Evolutionary conservation across 1,284 basidiomycete species (phyloP), one percentile per base, ranked within the genome.

Genomic region (Trametes polyzona): DNA sequence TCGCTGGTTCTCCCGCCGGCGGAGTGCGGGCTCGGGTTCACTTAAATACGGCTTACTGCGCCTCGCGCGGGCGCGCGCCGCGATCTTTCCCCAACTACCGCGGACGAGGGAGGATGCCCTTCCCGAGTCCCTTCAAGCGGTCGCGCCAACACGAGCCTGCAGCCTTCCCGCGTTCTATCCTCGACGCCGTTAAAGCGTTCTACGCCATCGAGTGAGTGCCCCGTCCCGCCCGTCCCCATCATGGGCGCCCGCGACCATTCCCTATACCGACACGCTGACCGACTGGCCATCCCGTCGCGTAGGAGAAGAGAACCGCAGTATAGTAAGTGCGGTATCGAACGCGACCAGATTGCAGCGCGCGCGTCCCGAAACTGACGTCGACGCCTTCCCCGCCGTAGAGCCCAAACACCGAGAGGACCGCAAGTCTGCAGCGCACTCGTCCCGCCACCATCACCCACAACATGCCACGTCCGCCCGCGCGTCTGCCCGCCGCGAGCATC

Each of bases 401-500:
- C 61, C 61, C 47, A 63, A 63, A 47, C 51, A 53, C 29, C 53
- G 50, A 46, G 53, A 55, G 30, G 61, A 60, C 40, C 61, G 61
- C 46, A 59, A 52, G 46, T 11, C 61, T 26, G 44, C 47, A 30
- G 53, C 55, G 46, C 53, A 57, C 30, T 50, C 54, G 19, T 27
- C 52, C 41, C 58, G 53, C 54, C 46, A 39, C 23, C 54, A 24
- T 17, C 49, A 50, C 47, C 30, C 12, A 12, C 51, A 53, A 14
- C 48, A 48, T 48, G 60, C 30, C 41, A 57, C 55, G 47, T 54
- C 42, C 19, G 16, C 43, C n/a, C 53, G 58, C 41, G 47, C 51
- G 11, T 42, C 58, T 33, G 39, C 55, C 17, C 64, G 58, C 36
- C 52, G 43, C 41, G 47, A 49, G 30, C 82, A 85, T 64, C 78